phyloP scores from a whole-genome alignment of 2,329 filamentous ascomycete species.

The Aspergillus costaricaensis region DNA sequence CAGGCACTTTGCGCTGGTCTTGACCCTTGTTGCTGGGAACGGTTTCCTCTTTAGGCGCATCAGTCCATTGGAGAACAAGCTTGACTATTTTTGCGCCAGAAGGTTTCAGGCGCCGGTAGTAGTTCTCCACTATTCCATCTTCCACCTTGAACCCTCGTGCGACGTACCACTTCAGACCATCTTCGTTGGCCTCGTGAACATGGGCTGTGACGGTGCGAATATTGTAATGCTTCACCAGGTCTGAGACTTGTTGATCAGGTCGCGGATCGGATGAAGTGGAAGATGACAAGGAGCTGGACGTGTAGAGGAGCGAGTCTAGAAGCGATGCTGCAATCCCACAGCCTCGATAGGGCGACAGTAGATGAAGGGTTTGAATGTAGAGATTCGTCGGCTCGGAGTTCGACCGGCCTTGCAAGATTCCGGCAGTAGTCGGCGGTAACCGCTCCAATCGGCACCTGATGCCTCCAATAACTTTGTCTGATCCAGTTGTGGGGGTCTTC shows the following conservation, averaged over 20 bases:
- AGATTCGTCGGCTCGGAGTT: constrained; percentile 43
- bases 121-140: constrained; percentile 54
- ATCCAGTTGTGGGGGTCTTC: constrained; percentile 25
- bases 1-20: background rate
- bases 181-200: constrained; percentile 64
- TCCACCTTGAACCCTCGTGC: constrained; percentile 58
- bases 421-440: constrained; percentile 21
- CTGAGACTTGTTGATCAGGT: constrained; percentile 29
- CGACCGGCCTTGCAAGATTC: constrained; percentile 9
- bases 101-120: constrained; percentile 62
- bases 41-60: constrained; percentile 21
- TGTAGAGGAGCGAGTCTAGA: constrained; percentile 47
- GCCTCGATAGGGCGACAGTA: constrained; percentile 61
- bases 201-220: constrained; percentile 60
- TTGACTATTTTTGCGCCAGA: constrained; percentile 56
- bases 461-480: constrained; percentile 50
- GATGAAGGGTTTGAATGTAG: constrained; percentile 63
- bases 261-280: constrained; percentile 12
- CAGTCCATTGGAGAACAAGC: constrained; percentile 36
- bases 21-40: background rate
- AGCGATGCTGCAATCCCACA: constrained; percentile 60
- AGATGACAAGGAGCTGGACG: constrained; percentile 10
- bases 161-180: constrained; percentile 62
- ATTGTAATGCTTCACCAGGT: constrained; percentile 51
- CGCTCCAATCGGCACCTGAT: constrained; percentile 52